Conservation (phyloP, 345 rosid species). For the Noccaea caerulescens region DNA sequence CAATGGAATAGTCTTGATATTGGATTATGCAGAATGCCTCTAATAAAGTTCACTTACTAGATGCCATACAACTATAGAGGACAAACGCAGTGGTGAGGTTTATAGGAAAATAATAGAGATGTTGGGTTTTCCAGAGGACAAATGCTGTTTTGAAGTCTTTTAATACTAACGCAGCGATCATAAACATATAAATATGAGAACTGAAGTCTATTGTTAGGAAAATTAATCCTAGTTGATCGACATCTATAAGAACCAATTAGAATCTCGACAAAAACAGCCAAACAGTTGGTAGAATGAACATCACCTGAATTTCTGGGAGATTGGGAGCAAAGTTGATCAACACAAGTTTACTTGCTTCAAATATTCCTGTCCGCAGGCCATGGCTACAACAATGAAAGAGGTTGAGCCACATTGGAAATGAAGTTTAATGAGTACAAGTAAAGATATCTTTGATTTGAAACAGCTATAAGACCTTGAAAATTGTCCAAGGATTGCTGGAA, state of each 20-base stretch:
- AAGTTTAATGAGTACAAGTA: conserved; percentile 1
- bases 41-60: neutral
- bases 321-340: conserved; percentile 88
- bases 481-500: conserved; percentile 96
- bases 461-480: conserved; percentile 73
- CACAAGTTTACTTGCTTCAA: conserved; percentile 86
- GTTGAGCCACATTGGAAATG: conserved; percentile 15
- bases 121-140: conserved; percentile 8
- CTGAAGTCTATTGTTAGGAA: no score
- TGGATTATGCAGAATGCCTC: conserved; percentile 1
- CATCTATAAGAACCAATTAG: no score
- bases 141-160: conserved; percentile 2
- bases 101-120: neutral
- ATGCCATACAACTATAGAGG: conserved; percentile 5
- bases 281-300: conserved; percentile 17
- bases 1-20: neutral
- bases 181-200: no score
- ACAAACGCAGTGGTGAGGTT: neutral
- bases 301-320: conserved; percentile 89
- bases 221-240: no score
- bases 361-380: conserved; percentile 94
- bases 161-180: neutral
- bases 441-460: conserved; percentile 22
- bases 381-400: conserved; percentile 59
- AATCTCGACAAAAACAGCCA: neutral